phyloP scores from a whole-genome alignment of 768 basidiomycete species.

The Agaricus sinodeliciosus region DNA sequence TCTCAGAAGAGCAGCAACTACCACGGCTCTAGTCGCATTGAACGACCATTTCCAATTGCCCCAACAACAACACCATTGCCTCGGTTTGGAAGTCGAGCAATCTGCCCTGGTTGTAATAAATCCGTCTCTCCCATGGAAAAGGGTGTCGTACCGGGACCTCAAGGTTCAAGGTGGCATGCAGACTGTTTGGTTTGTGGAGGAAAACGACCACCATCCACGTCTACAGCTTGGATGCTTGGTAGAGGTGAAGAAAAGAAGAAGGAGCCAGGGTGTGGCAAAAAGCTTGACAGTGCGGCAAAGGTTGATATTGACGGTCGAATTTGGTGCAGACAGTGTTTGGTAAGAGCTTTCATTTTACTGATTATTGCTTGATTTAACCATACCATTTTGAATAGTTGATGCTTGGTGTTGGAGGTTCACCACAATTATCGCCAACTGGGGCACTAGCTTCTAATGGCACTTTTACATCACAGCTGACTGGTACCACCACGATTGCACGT shows the following conservation, averaged over 20 bases:
- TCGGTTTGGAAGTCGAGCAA: slow-evolving; percentile 52
- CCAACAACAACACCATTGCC: slow-evolving; percentile 28
- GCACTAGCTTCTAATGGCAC: slow-evolving; percentile 36
- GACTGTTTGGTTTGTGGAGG: slow-evolving; percentile 79
- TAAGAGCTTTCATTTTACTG: slow-evolving; percentile 27
- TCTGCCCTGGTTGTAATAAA: slow-evolving; percentile 71
- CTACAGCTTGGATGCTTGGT: slow-evolving; percentile 28
- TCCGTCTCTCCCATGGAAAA: slow-evolving; percentile 78
- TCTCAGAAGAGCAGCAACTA: slow-evolving; percentile 14
- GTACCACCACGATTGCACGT: slow-evolving; percentile 65
- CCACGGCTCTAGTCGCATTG: slow-evolving; percentile 22
- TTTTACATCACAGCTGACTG: slow-evolving; percentile 54
- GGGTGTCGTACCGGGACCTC: slow-evolving; percentile 81
- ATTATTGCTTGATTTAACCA: background rate
- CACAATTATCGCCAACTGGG: slow-evolving; percentile 47
- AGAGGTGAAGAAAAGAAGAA: slow-evolving; percentile 45
- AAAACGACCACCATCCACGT: slow-evolving; percentile 39
- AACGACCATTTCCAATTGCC: slow-evolving; percentile 16
- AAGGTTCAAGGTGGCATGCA: slow-evolving; percentile 76
- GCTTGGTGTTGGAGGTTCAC: slow-evolving; percentile 42
- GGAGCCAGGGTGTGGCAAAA: slow-evolving; percentile 77
- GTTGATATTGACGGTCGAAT: slow-evolving; percentile 59
- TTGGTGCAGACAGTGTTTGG: slow-evolving; percentile 83
- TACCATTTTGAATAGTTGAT: slow-evolving; percentile 37
- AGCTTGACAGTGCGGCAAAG: slow-evolving; percentile 77